Base-by-base conservation (phyloP, 306 rosid species). In the Cicer arietinum region DNA sequence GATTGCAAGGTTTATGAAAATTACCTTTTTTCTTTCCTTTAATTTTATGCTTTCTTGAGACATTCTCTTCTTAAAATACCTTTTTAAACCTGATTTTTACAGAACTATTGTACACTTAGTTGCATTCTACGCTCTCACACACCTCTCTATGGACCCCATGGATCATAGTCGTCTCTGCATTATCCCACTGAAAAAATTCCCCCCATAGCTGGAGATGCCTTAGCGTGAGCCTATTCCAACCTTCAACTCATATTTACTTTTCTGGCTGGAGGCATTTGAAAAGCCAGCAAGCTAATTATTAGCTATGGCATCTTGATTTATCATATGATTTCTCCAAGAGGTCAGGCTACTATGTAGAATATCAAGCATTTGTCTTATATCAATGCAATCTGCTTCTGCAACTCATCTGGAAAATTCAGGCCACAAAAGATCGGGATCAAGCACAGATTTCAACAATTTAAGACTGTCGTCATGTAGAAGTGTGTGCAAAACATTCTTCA, bases 51-150 rank as follows among this genome's bases (percentile, higher is more conserved):
- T 77, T 58, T 59, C 11, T 51, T 7, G 57, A 45, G 67, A 75
- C 42, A 75, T 8, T 75, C 12, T 69, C 70, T 18, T 45, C 22
- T 45, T 13, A 17, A 75, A 71, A 30, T 59, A 66, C 6, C 76
- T 30, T 70, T 81, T 14, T 25, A 63, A 77, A 40, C 81, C 75
- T 79, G 67, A 61, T 59, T 52, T 74, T 62, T 84, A 81, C 85
- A 87, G 40, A 82, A 74, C 85, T 74, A 79, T 81, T 50, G 66
- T 87, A 84, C 82, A 84, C 12, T 75, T 66, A 48, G 48, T 73
- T 76, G 62, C 72, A 53, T 42, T 61, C 56, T 71, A 71, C 30
- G 67, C 46, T 80, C 79, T 71, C 70, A 67, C 56, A 83, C 47
- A 47, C 43, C 18, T 54, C 65, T 35, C 63, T 75, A 57, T 56